Evolutionary conservation across 345 rosid species (phyloP), one percentile per base, ranked within the genome.

Genomic region (Clarkia xantiana): DNA sequence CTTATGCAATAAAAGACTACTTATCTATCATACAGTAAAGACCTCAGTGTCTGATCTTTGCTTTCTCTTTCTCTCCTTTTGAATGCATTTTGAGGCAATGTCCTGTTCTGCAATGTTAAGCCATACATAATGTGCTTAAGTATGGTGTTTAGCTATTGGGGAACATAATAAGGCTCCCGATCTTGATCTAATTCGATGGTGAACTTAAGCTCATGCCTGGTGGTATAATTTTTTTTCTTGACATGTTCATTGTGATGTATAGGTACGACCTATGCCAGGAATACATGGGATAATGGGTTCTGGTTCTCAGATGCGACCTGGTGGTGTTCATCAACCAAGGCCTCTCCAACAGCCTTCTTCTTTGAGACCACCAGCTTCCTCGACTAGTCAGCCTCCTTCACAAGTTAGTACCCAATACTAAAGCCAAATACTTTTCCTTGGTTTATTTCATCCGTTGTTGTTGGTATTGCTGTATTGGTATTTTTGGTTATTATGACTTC

Each of bases 271-370:
- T 51, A 65, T 74, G 78, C 90, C 61, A 45, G 83, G 83, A 43
- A 62, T 76, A 44, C 90, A 77, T 34, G 91, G 93, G 56, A 75
- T 71, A 78, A 73, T 76, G 65, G 76, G 76, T 61, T 73, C 94
- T 8, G 70, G 76, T 57, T 67, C 88, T 14, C 79, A 74, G 62
- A 60, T 84, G 70, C 72, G 93, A 44, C 81, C 91, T 9, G 71
- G 72, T 71, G 90, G 82, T 42, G 64, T 81, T 65, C 97, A 79
- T 65, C 94, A 72, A 56, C 86, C 67, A 70, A 88, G 93, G 53
- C 80, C 97, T n/a, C 43, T 63, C 38, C 53, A 49, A 57, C 97
- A 68, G 40, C 60, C 97, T 43, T 53, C 97, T 43, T 53, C 86
- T 61, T 52, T 76, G 42, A 73, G 87, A 51, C 78, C 91, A 15